Conservation (phyloP, 495 filamentous ascomycete species). For the Podospora comata region DNA sequence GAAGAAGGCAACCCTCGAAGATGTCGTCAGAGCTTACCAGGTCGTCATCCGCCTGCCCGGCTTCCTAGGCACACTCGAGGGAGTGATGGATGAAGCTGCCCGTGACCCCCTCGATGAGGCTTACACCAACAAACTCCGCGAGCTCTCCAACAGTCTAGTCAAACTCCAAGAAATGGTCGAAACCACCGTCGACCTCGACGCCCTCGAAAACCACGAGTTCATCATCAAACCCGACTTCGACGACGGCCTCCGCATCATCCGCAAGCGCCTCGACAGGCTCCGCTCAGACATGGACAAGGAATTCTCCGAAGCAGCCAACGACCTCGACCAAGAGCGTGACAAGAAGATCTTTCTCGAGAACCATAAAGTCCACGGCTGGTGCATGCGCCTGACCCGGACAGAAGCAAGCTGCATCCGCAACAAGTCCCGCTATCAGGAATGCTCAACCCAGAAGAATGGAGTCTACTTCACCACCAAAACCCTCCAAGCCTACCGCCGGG, state of each 20-base stretch:
- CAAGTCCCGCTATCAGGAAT: slow-evolving; percentile 86
- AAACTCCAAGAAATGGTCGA: slow-evolving; percentile 98
- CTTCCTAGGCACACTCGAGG: slow-evolving; percentile 83
- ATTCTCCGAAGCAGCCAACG: slow-evolving; percentile 69
- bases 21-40: slow-evolving; percentile 93
- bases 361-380: slow-evolving; percentile 93
- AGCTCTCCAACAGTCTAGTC: slow-evolving; percentile 71
- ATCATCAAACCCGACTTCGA: slow-evolving; percentile 99
- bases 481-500: slow-evolving; percentile 79
- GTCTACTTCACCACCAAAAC: slow-evolving; percentile 93
- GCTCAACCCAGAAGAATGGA: slow-evolving; percentile 97
- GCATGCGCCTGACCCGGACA: slow-evolving; percentile 86
- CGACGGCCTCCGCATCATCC: slow-evolving; percentile 79
- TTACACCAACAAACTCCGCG: slow-evolving; percentile 78
- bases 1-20: slow-evolving; percentile 84
- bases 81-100: slow-evolving; percentile 93
- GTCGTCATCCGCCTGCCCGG: slow-evolving; percentile 87
- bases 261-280: slow-evolving; percentile 84
- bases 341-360: slow-evolving; percentile 99
- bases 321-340: slow-evolving; percentile 89
- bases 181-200: slow-evolving; percentile 94
- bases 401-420: slow-evolving; percentile 93
- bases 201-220: slow-evolving; percentile 95
- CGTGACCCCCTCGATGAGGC: slow-evolving; percentile 80
- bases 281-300: slow-evolving; percentile 80